A percentile compares a stretch with the other conserved stretches of the same genome.
Conservation (phyloP, 108 stramenopile genomes). For the Schizochytrium sp. region DNA sequence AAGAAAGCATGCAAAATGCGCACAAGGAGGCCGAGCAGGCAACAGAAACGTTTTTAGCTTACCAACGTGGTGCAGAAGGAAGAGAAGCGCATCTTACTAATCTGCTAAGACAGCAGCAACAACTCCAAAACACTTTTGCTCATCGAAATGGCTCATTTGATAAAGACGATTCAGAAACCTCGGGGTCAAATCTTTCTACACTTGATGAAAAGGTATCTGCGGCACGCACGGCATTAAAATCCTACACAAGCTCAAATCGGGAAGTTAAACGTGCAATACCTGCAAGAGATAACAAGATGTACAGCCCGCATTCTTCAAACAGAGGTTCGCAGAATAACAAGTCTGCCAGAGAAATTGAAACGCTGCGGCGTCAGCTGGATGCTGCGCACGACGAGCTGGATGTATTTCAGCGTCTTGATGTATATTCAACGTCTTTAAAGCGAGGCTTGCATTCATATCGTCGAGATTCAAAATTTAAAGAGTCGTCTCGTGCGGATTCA, state of each 20-base stretch:
- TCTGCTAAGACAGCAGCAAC: neutral
- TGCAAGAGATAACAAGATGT: too few species aligned
- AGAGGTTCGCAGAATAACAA: neutral
- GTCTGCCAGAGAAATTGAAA: neutral
- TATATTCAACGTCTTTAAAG: neutral
- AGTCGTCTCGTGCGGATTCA: neutral
- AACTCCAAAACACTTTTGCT: neutral
- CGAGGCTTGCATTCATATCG: constrained; percentile 19
- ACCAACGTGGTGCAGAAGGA: neutral
- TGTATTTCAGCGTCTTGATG: constrained; percentile 48
- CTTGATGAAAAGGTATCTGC: too few species aligned
- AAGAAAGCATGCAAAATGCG: neutral
- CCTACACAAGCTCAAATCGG: too few species aligned
- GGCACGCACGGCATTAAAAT: too few species aligned
- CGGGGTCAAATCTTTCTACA: too few species aligned
- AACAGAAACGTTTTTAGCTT: constrained; percentile 21
- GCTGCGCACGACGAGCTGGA: constrained; percentile 30
- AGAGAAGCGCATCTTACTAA: neutral
- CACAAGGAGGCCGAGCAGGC: constrained; percentile 39
- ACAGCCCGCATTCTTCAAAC: too few species aligned
- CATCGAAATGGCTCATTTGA: neutral
- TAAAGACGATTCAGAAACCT: too few species aligned
- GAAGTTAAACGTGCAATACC: too few species aligned
- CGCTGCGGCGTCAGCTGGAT: neutral
- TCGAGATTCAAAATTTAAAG: neutral